Base-by-base conservation (phyloP, 108 stramenopile species). In the Epithemia pelagica region DNA sequence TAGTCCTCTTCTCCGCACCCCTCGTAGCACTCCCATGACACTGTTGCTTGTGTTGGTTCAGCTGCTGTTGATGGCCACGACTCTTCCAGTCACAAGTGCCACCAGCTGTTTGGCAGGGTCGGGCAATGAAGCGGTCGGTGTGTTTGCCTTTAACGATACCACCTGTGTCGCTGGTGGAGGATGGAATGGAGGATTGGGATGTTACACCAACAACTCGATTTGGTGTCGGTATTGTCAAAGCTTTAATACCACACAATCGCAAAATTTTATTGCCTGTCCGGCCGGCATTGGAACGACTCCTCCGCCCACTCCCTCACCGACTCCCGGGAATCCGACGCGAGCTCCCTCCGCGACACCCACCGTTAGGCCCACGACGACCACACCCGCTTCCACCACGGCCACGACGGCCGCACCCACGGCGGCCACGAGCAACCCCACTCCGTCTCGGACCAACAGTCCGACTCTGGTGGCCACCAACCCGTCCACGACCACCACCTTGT, bases 171-270 rank as follows among this genome's bases (percentile, higher is more conserved):
- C 5, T 15, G 37, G 37, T 15, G 10, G 15, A 15, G 37, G 15
- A 46, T 15, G 5, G 5, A 76, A 0, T 70, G 37, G 15, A 46
- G 37, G 37, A 46, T 15, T 15, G 37, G 37, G 37, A 46, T 46
- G 37, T 46, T 46, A 10, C 15, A 5, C 10, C 5, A 46, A 46
- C 15, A 15, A 15, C 10, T 46, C 15, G 37, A n/a, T n/a, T n/a
- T n/a, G n/a, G n/a, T 46, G 37, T 46, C 37, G 37, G 37, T 46
- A 46, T 46, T 46, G 37, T 46, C 37, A 46, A 46, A 15, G 15
- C 10, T 46, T 46, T 46, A 5, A 46, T 5, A 46, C 37, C 10
- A 15, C 5, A 46, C 37, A 46, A 46, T 46, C 37, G 37, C 10
- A 5, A 15, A 10, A 46, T 46, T 46, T 46, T n/a, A n/a, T n/a